A percentile compares a stretch with the other conserved stretches of the same genome.
Conservation (phyloP, 495 filamentous ascomycete genomes). For the Polyplosphaeria fusca region DNA sequence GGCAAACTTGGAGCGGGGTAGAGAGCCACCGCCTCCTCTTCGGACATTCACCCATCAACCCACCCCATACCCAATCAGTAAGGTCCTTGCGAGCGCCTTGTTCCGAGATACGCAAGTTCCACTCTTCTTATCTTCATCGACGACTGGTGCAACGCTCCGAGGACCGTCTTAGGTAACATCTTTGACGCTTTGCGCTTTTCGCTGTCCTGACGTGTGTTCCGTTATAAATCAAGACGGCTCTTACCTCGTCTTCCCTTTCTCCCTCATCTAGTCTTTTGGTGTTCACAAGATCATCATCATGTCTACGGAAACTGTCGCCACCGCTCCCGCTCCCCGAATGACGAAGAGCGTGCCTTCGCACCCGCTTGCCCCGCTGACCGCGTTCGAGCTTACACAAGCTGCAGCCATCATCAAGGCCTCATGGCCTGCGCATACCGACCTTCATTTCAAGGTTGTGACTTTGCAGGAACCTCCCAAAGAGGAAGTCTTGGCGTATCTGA, state of each 20-base stretch:
- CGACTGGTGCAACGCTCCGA: not conserved
- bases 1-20: not conserved
- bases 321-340: constrained; percentile 6
- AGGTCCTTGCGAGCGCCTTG: constrained; percentile 14
- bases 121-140: constrained; percentile 12
- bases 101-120: constrained; percentile 16
- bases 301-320: constrained; percentile 28
- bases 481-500: constrained; percentile 53
- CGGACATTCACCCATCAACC: not conserved
- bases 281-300: constrained; percentile 7
- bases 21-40: not conserved
- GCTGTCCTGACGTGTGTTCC: not conserved
- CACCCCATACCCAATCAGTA: not conserved
- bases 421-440: constrained; percentile 52
- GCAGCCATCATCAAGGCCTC: constrained; percentile 44
- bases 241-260: too few relatives aligned
- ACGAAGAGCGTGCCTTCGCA: constrained; percentile 41
- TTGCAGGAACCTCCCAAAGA: constrained; percentile 64
- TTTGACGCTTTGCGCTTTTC: not conserved
- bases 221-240: too few relatives aligned
- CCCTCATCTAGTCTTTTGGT: too few relatives aligned
- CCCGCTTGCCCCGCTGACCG: constrained; percentile 58
- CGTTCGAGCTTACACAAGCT: constrained; percentile 53
- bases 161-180: constrained; percentile 6
- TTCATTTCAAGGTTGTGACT: constrained; percentile 65